These are phyloP conservation scores for Fusarium burgessii DNA, from an alignment of 2,329 filamentous ascomycete species.

Conservation along the genomic window DNA sequence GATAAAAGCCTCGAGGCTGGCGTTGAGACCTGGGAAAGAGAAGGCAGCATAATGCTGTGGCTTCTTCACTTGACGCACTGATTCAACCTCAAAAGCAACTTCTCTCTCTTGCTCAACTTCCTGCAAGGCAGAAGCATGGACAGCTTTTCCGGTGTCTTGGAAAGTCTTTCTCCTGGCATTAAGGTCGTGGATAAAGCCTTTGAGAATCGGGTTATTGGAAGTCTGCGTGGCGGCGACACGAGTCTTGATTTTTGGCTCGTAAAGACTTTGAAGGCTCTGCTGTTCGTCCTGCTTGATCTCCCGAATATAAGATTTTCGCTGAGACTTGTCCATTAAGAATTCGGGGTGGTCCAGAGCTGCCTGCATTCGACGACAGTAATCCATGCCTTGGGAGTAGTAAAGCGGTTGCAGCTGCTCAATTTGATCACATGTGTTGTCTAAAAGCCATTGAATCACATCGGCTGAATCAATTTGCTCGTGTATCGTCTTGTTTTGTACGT, in stretches of 20 bases:
- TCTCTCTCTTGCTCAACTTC: conserved; percentile 71
- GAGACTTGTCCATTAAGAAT: conserved; percentile 54
- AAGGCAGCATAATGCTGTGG: conserved; percentile 57
- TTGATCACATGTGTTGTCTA: conserved; percentile 70
- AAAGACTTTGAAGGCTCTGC: conserved; percentile 69
- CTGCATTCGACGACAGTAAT: conserved; percentile 68
- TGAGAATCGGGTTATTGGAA: conserved; percentile 26
- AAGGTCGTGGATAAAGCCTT: conserved; percentile 39
- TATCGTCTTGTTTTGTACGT: conserved; percentile 50
- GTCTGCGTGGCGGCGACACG: conserved; percentile 18
- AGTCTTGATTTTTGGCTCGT: conserved; percentile 54
- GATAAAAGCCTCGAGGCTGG: conserved; percentile 61
- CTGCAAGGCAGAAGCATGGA: conserved; percentile 65
- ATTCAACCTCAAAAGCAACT: conserved; percentile 67
- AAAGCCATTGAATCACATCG: conserved; percentile 62
- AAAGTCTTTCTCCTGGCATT: conserved; percentile 38
- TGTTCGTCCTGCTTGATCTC: conserved; percentile 62
- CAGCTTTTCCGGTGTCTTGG: conserved; percentile 43
- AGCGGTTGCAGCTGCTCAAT: conserved; percentile 70
- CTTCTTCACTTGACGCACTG: conserved; percentile 66
- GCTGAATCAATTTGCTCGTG: conserved; percentile 40
- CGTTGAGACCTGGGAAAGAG: conserved; percentile 60
- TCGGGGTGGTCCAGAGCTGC: conserved; percentile 58
- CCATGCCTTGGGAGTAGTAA: conserved; percentile 69
- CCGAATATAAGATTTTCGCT: conserved; percentile 53